Base-by-base conservation (phyloP, 108 stramenopile species). In the Nitzschia inconspicua region DNA sequence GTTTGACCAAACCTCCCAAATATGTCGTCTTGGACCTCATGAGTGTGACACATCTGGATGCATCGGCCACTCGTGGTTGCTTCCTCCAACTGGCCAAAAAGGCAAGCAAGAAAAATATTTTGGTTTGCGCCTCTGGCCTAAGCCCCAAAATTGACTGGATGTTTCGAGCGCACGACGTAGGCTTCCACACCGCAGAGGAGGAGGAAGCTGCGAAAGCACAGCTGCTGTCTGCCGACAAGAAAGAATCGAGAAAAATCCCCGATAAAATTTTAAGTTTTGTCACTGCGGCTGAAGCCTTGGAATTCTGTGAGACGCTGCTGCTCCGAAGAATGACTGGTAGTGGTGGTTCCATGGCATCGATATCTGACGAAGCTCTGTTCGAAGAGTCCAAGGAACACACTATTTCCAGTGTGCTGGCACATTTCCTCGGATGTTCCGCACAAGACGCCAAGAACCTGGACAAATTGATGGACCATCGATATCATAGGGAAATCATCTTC, bases 131-230 rank as follows among this genome's bases (percentile, higher is more conserved):
- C 4, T 64, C 83, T 11, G 79, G 90, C 20, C 75, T 72, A 1
- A 57, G 72, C 40, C 78, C 84, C 20, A 60, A 80, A n/a, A 83
- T 86, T 3, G 84, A 87, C n/a, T 91, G 90, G 86, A 87, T 88
- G 82, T 60, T 91, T 39, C 77, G 90, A 8, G 75, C 75, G 37
- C 90, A 91, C 48, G 69, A 77, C 44, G 90, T 81, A 39, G 80
- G 84, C 0, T 78, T 77, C 47, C 30, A 53, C 27, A 36, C 68
- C 11, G 69, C 67, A 3, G 63, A 64, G 37, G 88, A 93, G 48
- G 83, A 60, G 36, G 71, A 71, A 54, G 49, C 47, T 36, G 58
- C 63, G 30, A 76, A 76, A 39, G 75, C 66, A 44, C 44, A 51
- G 29, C 46, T 75, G 19, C 37, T 59, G 13, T 25, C 22, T 50